Percentiles rank a stretch among this genome's conserved stretches.
phyloP scores from a whole-genome alignment of 1,139 yeast species.

The Kurtzmaniella quercitrusa region DNA sequence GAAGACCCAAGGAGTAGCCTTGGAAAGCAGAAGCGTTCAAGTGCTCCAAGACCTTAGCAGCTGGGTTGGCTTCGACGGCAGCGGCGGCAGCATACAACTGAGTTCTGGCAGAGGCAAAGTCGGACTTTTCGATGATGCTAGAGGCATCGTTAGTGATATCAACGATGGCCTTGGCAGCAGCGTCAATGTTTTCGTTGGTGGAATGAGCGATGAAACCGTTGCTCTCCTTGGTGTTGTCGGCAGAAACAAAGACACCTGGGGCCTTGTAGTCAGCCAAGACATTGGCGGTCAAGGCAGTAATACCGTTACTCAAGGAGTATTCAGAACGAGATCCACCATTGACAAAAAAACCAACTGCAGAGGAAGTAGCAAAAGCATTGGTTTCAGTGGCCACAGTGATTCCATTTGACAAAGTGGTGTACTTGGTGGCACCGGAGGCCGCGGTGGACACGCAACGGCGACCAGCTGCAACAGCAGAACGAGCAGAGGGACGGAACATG shows the following conservation, averaged over 20 bases:
- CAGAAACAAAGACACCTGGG: conserved; percentile 44
- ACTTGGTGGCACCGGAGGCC: conserved; percentile 51
- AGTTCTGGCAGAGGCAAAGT: conserved; percentile 31
- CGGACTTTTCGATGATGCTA: conserved; percentile 29
- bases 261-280: conserved; percentile 38
- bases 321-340: conserved; percentile 80
- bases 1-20: conserved; percentile 74
- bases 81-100: conserved; percentile 38
- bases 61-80: conserved; percentile 43
- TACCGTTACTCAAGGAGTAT: conserved; percentile 77
- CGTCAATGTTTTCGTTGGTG: conserved; percentile 39
- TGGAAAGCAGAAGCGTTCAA: conserved; percentile 80
- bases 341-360: conserved; percentile 65
- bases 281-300: conserved; percentile 59
- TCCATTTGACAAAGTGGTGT: conserved; percentile 71
- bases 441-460: conserved; percentile 60
- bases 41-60: conserved; percentile 60
- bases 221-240: conserved; percentile 48
- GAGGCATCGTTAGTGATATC: conserved; percentile 27
- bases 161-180: conserved; percentile 39
- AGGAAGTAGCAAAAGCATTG: conserved; percentile 50
- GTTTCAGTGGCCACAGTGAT: conserved; percentile 67
- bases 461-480: conserved; percentile 17
- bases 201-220: conserved; percentile 53
- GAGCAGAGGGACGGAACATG: conserved; percentile 6